These are phyloP conservation scores for Spathaspora arborariae DNA, from an alignment of 805 yeast species.

Conservation along the genomic window DNA sequence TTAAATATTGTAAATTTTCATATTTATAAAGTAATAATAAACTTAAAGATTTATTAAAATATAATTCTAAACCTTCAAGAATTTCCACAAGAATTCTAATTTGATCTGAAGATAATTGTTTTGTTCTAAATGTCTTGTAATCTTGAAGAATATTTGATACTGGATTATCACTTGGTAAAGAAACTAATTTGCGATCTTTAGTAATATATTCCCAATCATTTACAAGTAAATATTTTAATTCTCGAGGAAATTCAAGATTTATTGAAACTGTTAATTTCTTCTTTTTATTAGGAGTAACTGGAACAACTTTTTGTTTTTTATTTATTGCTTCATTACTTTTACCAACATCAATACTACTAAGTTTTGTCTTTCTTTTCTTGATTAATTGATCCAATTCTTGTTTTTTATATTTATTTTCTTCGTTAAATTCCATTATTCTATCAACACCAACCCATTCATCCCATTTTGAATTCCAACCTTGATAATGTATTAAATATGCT, in stretches of 20 bases:
- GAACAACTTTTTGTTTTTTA: neutral
- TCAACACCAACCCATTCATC: constrained; percentile 88
- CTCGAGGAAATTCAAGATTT: constrained; percentile 40
- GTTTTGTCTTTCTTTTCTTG: constrained; percentile 11
- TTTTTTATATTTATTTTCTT: constrained; percentile 67
- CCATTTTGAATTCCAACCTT: constrained; percentile 95
- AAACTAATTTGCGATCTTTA: constrained; percentile 66
- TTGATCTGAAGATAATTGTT: constrained; percentile 13
- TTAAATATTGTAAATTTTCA: constrained; percentile 71
- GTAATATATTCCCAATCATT: constrained; percentile 95
- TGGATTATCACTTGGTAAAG: constrained; percentile 56
- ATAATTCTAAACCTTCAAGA: constrained; percentile 61
- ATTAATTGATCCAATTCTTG: constrained; percentile 46
- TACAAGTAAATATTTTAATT: constrained; percentile 67
- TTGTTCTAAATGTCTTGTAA: constrained; percentile 37
- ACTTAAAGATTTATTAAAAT: constrained; percentile 73
- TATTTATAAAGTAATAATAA: constrained; percentile 67
- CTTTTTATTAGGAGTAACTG: constrained; percentile 5
- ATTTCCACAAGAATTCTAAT: constrained; percentile 55
- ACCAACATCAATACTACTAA: constrained; percentile 2
- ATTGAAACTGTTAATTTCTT: constrained; percentile 17
- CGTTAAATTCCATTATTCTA: constrained; percentile 64
- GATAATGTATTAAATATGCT: constrained; percentile 76
- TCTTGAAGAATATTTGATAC: constrained; percentile 52
- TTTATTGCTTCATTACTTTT: neutral